A percentile compares a stretch with the other conserved stretches of the same genome.
These are phyloP conservation scores for Stevia rebaudiana DNA, from an alignment of 140 eudicot genomes.

Conservation along the genomic window DNA sequence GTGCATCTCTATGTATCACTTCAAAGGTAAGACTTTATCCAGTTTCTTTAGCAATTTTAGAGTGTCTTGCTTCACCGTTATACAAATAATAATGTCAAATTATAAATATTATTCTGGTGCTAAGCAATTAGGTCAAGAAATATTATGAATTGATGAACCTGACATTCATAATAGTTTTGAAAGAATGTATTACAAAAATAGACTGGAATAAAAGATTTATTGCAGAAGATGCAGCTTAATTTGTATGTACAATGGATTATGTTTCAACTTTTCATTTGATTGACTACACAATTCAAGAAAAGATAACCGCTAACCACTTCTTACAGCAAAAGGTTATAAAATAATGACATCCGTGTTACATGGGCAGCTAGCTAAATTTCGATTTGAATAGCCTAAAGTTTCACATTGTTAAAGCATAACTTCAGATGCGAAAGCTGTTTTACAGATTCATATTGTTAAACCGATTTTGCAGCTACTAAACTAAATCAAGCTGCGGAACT, in stretches of 20 bases:
- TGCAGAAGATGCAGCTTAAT: background rate
- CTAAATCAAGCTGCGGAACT: conserved; percentile 6
- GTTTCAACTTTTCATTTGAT: conserved; percentile 1
- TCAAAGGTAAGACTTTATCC: background rate
- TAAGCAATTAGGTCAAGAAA: background rate
- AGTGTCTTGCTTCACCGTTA: background rate
- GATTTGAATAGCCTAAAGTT: background rate
- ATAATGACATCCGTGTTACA: background rate
- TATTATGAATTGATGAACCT: background rate
- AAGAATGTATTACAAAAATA: background rate
- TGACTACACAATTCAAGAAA: background rate
- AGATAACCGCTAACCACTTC: background rate
- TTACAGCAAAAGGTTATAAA: background rate
- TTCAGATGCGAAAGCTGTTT: background rate
- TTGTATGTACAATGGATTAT: background rate
- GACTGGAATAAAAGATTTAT: background rate
- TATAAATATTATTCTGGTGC: background rate
- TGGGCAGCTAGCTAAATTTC: background rate
- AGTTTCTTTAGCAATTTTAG: background rate
- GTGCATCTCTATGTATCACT: background rate
- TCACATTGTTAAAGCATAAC: background rate
- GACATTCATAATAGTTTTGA: background rate
- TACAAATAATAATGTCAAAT: background rate
- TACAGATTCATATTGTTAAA: background rate
- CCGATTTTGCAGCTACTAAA: background rate